Conservation (phyloP, 192 early-diverging fungal species). For the Linnemannia hyalina region DNA sequence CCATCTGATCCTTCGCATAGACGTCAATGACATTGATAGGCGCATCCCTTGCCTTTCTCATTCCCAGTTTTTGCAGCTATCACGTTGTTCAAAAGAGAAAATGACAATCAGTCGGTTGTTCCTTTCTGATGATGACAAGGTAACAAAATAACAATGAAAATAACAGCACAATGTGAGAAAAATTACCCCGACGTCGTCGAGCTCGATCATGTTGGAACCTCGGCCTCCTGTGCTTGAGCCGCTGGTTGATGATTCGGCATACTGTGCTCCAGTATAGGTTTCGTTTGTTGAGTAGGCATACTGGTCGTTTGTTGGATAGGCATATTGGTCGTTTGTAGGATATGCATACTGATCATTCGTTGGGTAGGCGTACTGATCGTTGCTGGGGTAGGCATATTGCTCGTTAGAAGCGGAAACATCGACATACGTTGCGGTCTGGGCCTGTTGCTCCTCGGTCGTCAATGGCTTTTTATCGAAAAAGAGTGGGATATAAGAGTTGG, state of each 20-base stretch:
- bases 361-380: slow-evolving; percentile 46
- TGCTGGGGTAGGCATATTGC: slow-evolving; percentile 44
- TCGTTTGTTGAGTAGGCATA: slow-evolving; percentile 31
- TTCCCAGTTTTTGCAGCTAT: slow-evolving; percentile 40
- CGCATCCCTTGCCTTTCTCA: slow-evolving; percentile 38
- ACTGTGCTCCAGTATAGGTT: slow-evolving; percentile 1
- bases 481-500: slow-evolving; percentile 43
- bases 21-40: slow-evolving; percentile 50
- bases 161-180: neutral
- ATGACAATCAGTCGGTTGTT: neutral
- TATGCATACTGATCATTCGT: slow-evolving; percentile 49
- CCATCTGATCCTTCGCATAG: slow-evolving; percentile 47
- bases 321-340: slow-evolving; percentile 23
- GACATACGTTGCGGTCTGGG: slow-evolving; percentile 9
- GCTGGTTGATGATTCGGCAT: neutral
- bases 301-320: slow-evolving; percentile 34
- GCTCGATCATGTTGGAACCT: slow-evolving; percentile 14
- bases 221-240: neutral
- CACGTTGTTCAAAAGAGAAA: neutral
- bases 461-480: slow-evolving; percentile 50
- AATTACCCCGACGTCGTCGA: slow-evolving; percentile 34
- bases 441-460: slow-evolving; percentile 40
- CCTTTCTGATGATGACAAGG: neutral
- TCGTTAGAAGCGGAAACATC: slow-evolving; percentile 40
- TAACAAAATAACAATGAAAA: neutral